These are phyloP conservation scores for Trichocomaceae sp. DNA, from an alignment of 2,329 filamentous ascomycete genomes.

Conservation along the genomic window DNA sequence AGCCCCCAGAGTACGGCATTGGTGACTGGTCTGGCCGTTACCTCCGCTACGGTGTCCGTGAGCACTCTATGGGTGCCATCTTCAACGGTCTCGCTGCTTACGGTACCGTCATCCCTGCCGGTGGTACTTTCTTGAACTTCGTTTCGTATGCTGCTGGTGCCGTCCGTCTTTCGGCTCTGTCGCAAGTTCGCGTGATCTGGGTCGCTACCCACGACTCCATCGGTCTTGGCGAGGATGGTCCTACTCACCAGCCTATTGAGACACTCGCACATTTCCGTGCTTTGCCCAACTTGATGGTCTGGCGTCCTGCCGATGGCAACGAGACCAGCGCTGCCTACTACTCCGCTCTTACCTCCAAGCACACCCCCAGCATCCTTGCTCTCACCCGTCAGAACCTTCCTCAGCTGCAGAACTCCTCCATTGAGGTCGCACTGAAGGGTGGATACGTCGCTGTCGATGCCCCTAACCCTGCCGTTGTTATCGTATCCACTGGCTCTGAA, in stretches of 20 bases:
- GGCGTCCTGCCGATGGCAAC: slow-evolving; percentile 97
- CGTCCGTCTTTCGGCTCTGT: slow-evolving; percentile 87
- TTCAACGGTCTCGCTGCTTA: slow-evolving; percentile 82
- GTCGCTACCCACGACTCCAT: slow-evolving; percentile 98
- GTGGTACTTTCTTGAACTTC: slow-evolving; percentile 98
- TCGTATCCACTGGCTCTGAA: slow-evolving; percentile 94
- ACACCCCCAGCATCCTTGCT: slow-evolving; percentile 87
- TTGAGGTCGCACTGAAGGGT: slow-evolving; percentile 88
- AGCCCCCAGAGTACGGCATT: slow-evolving; percentile 76
- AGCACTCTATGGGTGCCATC: slow-evolving; percentile 47
- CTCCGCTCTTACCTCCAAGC: slow-evolving; percentile 79
- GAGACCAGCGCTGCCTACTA: slow-evolving; percentile 98
- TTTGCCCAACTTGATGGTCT: slow-evolving; percentile 98
- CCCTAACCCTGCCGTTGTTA: slow-evolving; percentile 75
- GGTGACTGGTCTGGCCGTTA: slow-evolving; percentile 90
- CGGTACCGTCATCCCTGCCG: slow-evolving; percentile 87
- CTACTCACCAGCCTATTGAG: slow-evolving; percentile 98
- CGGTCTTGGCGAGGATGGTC: slow-evolving; percentile 95
- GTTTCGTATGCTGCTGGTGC: slow-evolving; percentile 95
- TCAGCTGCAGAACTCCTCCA: slow-evolving; percentile 87
- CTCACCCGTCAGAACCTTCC: slow-evolving; percentile 97
- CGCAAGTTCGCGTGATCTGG: slow-evolving; percentile 86
- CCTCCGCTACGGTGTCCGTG: slow-evolving; percentile 49
- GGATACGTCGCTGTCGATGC: slow-evolving; percentile 86
- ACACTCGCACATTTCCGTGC: slow-evolving; percentile 97